These are phyloP conservation scores for Aristolochia fimbriata DNA, from an alignment of 164 flowering plant genomes.

Conservation along the genomic window DNA sequence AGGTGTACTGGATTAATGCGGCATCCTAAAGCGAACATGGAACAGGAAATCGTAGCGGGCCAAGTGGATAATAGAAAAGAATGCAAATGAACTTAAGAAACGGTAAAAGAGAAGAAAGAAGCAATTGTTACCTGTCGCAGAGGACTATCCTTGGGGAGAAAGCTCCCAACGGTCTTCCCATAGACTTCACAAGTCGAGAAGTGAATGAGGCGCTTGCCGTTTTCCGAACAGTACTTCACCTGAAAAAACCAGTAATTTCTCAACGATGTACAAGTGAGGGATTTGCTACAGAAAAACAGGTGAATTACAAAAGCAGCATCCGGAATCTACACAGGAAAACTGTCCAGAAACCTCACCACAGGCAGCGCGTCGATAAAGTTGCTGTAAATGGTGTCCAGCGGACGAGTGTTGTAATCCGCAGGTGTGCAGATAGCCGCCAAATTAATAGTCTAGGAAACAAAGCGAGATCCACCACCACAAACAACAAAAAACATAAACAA, in stretches of 20 bases:
- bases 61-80: not conserved
- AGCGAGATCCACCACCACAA: no score
- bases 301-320: not conserved
- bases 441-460: constrained; percentile 46
- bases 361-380: constrained; percentile 77
- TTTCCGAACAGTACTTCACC: constrained; percentile 96
- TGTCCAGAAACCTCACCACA: constrained; percentile 31
- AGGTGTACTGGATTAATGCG: not conserved
- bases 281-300: not conserved
- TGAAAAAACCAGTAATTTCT: constrained; percentile 9
- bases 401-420: constrained; percentile 76
- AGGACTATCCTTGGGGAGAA: constrained; percentile 83
- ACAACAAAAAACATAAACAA: not conserved
- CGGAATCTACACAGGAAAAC: not conserved
- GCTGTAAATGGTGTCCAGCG: constrained; percentile 72
- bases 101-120: not conserved
- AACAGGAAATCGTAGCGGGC: not conserved
- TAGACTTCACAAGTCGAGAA: constrained; percentile 98
- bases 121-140: constrained; percentile 54
- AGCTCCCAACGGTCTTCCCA: constrained; percentile 91
- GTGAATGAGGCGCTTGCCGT: constrained; percentile 91
- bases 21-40: no score
- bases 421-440: constrained; percentile 83
- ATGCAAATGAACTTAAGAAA: not conserved
- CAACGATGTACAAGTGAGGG: not conserved